These are phyloP conservation scores for Coemansia nantahalensis DNA, from an alignment of 192 early-diverging fungal species.

Conservation along the genomic window DNA sequence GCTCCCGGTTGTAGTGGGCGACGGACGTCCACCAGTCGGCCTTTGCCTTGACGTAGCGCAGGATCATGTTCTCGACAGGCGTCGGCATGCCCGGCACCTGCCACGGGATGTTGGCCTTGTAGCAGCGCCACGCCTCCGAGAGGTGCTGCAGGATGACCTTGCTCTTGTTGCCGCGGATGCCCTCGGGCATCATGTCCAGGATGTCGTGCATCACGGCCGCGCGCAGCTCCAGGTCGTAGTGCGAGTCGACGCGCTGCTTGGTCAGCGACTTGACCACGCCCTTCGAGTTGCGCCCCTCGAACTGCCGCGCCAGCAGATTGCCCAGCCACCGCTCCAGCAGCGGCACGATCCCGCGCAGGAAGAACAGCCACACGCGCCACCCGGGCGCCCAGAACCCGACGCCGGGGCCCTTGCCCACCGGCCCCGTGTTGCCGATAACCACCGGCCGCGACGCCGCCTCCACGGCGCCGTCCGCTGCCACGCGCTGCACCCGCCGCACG, in stretches of 20 bases:
- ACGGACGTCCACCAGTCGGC: conserved; percentile 99
- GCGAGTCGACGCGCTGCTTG: conserved; percentile 98
- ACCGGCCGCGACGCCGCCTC: conserved; percentile 39
- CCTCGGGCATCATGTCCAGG: conserved; percentile 99
- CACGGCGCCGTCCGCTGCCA: conserved; percentile 2
- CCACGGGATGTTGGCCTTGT: conserved; percentile 99
- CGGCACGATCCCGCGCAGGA: conserved; percentile 97
- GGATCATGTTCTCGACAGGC: conserved; percentile 98
- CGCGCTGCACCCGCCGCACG: conserved; percentile 21
- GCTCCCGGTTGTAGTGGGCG: conserved; percentile 98
- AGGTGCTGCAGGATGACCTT: conserved; percentile 95
- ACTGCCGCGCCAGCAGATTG: conserved; percentile 97
- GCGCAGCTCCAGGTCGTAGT: conserved; percentile 96
- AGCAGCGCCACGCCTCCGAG: conserved; percentile 91
- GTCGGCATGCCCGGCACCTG: conserved; percentile 97
- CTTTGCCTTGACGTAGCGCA: conserved; percentile 98
- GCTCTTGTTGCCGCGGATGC: conserved; percentile 95
- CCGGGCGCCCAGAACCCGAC: conserved; percentile 99
- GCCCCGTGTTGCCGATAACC: conserved; percentile 64
- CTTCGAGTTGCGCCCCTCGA: conserved; percentile 96
- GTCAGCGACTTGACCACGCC: conserved; percentile 98
- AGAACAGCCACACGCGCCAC: conserved; percentile 99
- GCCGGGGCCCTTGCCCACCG: conserved; percentile 97
- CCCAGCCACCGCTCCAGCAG: conserved; percentile 98
- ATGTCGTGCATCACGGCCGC: conserved; percentile 99